Evolutionary conservation across 352 stramenopile genomes (phyloP).

Genomic region (Aphanomyces euteiches): DNA sequence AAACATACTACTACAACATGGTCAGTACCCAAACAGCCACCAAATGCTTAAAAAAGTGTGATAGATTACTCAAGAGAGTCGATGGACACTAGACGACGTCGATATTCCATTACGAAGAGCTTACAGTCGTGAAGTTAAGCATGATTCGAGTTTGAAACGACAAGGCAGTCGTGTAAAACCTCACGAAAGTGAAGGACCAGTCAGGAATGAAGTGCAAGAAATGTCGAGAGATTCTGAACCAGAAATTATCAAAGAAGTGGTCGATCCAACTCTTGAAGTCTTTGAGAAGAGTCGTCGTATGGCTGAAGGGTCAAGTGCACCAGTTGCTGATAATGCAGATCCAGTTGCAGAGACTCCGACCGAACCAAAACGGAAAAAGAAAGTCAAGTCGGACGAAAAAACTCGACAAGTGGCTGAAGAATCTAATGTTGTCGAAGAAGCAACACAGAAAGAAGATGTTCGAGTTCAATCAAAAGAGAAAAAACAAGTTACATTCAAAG

Average conservation of each 20-base stretch:
- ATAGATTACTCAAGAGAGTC: background rate
- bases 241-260: background rate
- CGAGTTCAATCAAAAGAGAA: background rate
- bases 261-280: background rate
- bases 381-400: no score
- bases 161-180: background rate
- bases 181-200: background rate
- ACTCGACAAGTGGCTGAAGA: no score
- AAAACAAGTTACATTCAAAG: background rate
- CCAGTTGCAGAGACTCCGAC: no score
- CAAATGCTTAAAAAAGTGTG: background rate
- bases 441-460: background rate
- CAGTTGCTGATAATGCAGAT: background rate
- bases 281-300: slow-evolving; percentile 7
- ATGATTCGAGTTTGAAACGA: background rate
- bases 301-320: background rate
- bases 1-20: slow-evolving; percentile 28
- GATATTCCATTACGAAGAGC: background rate
- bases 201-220: no score
- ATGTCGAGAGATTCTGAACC: background rate
- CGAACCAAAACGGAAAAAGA: no score
- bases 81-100: background rate
- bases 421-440: background rate
- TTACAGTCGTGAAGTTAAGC: background rate
- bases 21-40: background rate